Evolutionary conservation across 2,329 filamentous ascomycete genomes (phyloP), one percentile per base, ranked within the genome.

Genomic region (Ophiocordyceps robertsii): DNA sequence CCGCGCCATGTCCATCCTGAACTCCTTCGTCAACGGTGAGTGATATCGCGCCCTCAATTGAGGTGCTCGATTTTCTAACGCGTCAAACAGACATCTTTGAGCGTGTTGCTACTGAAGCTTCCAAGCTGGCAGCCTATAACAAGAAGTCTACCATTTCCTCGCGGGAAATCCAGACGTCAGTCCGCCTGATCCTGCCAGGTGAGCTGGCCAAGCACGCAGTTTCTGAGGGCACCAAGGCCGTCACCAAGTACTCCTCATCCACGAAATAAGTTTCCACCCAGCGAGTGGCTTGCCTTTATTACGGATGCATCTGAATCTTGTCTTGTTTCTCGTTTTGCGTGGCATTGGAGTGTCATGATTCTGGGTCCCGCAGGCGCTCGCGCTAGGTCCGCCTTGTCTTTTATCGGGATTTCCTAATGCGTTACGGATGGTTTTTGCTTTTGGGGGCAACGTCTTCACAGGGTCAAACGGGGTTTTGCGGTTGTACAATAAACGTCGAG

Each of bases 141-240:
- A 98, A 96, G 84, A 98, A 98, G 80, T 96, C 90, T 41, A 98
- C 92, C 65, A 98, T 98, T 72, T 96, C 90, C 43, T 96, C 92
- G 55, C 84, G 92, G 62, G 92, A 98, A 74, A 98, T 98, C 64
- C 92, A 98, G 79, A 98, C 92, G 57, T 95, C 92, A 56, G 92
- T 98, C 57, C 84, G 92, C 55, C 81, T 98, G 49, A 98, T 98
- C 70, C 84, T 98, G 43, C 92, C 92, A 38, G 92, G 92, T 73
- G 92, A 98, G 74, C 80, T 98, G 57, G 92, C 92, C 67, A 98
- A 98, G 84, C 92, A 98, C 72, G 92, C 92, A 56, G 92, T 98
- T 39, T 98, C 92, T 58, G 92, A 98, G 75, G 92, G 92, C 64
- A 98, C 92, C 67, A 98, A 98, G 86, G 92, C 92, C 45, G 92